Evolutionary conservation across 2,329 filamentous ascomycete species (phyloP).

Genomic region (Epichloe hybrida): DNA sequence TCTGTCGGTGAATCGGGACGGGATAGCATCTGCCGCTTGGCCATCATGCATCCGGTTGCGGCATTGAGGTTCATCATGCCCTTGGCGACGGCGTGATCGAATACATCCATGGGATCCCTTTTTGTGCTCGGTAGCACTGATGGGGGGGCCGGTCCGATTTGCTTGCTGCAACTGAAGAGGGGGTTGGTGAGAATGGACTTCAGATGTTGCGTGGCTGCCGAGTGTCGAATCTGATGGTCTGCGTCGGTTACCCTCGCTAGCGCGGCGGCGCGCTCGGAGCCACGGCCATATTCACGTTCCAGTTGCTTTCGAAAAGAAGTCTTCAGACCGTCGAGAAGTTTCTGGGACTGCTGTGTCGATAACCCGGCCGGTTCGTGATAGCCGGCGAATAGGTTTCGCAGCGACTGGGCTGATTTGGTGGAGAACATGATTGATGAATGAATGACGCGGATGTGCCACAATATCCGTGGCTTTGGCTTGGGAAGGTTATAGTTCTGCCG

Average conservation of each 20-base stretch:
- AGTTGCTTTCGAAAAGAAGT: constrained; percentile 43
- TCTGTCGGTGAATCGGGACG: constrained; percentile 10
- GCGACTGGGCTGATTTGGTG: constrained; percentile 23
- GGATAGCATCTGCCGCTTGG: constrained; percentile 29
- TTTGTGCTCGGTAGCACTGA: constrained; percentile 7
- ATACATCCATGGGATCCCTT: constrained; percentile 38
- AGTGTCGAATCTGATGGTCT: constrained; percentile 20
- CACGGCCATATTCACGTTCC: constrained; percentile 40
- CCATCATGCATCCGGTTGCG: constrained; percentile 39
- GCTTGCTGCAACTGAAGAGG: constrained; percentile 33
- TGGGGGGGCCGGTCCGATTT: constrained; percentile 10
- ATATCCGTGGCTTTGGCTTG: not conserved
- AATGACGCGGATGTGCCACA: not conserved
- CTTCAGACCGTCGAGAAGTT: constrained; percentile 42
- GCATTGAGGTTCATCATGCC: constrained; percentile 42
- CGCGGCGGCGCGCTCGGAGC: constrained; percentile 14
- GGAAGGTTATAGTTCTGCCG: constrained; percentile 1
- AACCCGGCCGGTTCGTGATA: constrained; percentile 40
- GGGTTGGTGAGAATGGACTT: constrained; percentile 44
- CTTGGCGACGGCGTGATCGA: constrained; percentile 39
- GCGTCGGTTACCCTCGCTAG: constrained; percentile 9
- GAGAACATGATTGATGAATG: constrained; percentile 18
- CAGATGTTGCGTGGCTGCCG: constrained; percentile 32
- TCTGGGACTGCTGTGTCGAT: constrained; percentile 35
- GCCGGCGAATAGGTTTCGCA: constrained; percentile 26